Conservation (phyloP, 1,284 basidiomycete genomes). For the Ganoderma resinaceum region DNA sequence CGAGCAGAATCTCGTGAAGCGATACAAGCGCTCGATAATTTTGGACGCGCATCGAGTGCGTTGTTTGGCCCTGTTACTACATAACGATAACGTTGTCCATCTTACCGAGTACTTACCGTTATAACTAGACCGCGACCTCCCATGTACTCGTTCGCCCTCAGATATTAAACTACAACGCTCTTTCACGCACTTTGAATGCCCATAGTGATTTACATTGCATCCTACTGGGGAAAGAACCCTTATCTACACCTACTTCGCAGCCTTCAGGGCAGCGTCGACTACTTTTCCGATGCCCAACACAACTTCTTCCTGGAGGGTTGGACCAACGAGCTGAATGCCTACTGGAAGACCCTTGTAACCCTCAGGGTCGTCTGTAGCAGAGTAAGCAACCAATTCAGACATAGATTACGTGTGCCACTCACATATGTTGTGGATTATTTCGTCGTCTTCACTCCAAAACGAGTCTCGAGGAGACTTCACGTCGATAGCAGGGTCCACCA, state of each 20-base stretch:
- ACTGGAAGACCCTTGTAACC: constrained; percentile 55
- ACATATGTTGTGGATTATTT: constrained; percentile 54
- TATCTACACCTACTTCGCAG: not conserved
- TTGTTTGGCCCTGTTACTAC: constrained; percentile 26
- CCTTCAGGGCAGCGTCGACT: constrained; percentile 44
- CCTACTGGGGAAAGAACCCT: not conserved
- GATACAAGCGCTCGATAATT: constrained; percentile 29
- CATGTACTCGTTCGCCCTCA: not conserved
- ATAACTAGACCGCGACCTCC: not conserved
- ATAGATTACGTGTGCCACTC: constrained; percentile 31
- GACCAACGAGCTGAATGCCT: constrained; percentile 56
- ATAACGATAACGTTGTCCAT: too few relatives aligned
- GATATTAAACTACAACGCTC: not conserved
- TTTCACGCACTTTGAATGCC: not conserved
- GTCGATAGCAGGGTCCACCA: constrained; percentile 59
- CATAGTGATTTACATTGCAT: not conserved
- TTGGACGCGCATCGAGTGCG: constrained; percentile 25
- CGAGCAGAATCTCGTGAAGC: not conserved
- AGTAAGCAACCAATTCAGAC: constrained; percentile 47
- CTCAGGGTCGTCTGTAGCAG: constrained; percentile 51
- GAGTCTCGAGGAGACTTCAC: constrained; percentile 46
- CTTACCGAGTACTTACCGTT: constrained; percentile 22
- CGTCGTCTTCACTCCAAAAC: constrained; percentile 51
- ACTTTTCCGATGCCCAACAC: constrained; percentile 50
- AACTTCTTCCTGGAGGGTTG: constrained; percentile 58